Base-by-base conservation (phyloP, 768 basidiomycete genomes). In the Sporobolomyces roseus region DNA sequence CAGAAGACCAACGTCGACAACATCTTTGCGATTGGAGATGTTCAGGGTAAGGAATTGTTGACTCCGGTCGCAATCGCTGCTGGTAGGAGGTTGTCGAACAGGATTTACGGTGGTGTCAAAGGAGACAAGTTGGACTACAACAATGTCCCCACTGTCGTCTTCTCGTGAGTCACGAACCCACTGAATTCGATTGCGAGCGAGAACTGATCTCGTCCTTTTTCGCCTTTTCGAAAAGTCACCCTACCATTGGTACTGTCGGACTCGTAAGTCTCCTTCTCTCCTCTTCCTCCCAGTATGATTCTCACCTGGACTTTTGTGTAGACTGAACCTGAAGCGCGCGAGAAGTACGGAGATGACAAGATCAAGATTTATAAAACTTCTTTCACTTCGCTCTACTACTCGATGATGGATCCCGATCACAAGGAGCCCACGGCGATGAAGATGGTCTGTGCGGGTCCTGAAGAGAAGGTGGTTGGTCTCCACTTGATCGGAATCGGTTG, bases 21-120 rank as follows among this genome's bases (percentile, higher is more conserved):
- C 51, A 82, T 98, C 74, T 87, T 83, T 50, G 85, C 92, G 3
- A 87, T 98, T 64, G 96, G 96, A 3, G 96, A 99, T 77, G 91
- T 93, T 27, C 86, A 86, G 73, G 96, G 96, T 69, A 93, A 96
- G 79, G 90, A 86, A 49, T 82, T 94, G 36, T 83, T 99, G 66
- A 99, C 96, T 6, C 96, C 96, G 21, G 96, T 99, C 14, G 96
- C 96, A 48, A 94, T 99, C 65, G 94, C 94, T 54, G 96, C 96
- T 21, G 96, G 92, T 27, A 82, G 96, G 67, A 81, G 92, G 68
- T 81, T 97, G 45, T 83, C 88, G 61, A 98, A 98, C 80, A 82
- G 96, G 66, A 80, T 98, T 52, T 99, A 91, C 75, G 96, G 96
- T 14, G 87, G 87, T 4, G 85, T 86, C 68, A 83, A 90, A 79